These are phyloP conservation scores for Myxozyma geophila DNA, from an alignment of 805 yeast genomes.

Conservation along the genomic window DNA sequence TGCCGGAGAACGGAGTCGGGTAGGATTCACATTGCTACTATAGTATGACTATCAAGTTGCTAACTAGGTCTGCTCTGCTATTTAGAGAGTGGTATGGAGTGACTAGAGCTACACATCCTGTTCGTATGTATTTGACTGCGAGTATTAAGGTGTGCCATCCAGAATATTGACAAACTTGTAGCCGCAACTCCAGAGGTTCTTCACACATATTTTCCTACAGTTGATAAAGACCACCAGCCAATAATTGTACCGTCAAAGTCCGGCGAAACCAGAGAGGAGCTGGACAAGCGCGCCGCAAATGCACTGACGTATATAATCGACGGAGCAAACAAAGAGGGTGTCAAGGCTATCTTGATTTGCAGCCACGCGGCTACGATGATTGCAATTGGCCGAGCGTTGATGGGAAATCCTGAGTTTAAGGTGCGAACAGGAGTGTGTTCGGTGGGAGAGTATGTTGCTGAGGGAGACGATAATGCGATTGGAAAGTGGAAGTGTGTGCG, in stretches of 20 bases:
- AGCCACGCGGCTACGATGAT: slow-evolving; percentile 95
- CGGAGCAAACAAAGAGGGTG: slow-evolving; percentile 60
- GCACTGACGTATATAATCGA: slow-evolving; percentile 65
- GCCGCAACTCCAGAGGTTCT: slow-evolving; percentile 60
- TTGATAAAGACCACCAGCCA: slow-evolving; percentile 55
- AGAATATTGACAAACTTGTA: not conserved
- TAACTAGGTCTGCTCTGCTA: not conserved
- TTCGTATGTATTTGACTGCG: slow-evolving; percentile 43
- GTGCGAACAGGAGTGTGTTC: slow-evolving; percentile 85
- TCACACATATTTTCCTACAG: slow-evolving; percentile 56
- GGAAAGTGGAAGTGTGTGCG: slow-evolving; percentile 62
- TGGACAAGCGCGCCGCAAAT: slow-evolving; percentile 61
- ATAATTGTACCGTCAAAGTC: slow-evolving; percentile 61
- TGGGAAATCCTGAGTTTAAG: slow-evolving; percentile 57
- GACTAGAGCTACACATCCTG: slow-evolving; percentile 69
- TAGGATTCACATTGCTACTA: slow-evolving; percentile 14
- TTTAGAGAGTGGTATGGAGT: slow-evolving; percentile 79
- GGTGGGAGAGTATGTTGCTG: slow-evolving; percentile 61
- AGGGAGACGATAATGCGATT: slow-evolving; percentile 37
- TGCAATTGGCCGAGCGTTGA: slow-evolving; percentile 77
- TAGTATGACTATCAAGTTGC: not conserved
- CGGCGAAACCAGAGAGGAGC: slow-evolving; percentile 79
- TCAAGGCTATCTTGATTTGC: slow-evolving; percentile 68
- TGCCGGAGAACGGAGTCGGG: slow-evolving; percentile 81
- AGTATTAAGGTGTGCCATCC: not conserved